These are phyloP conservation scores for Amaranthus cruentus DNA, from an alignment of 148 eudicot genomes.

Conservation along the genomic window DNA sequence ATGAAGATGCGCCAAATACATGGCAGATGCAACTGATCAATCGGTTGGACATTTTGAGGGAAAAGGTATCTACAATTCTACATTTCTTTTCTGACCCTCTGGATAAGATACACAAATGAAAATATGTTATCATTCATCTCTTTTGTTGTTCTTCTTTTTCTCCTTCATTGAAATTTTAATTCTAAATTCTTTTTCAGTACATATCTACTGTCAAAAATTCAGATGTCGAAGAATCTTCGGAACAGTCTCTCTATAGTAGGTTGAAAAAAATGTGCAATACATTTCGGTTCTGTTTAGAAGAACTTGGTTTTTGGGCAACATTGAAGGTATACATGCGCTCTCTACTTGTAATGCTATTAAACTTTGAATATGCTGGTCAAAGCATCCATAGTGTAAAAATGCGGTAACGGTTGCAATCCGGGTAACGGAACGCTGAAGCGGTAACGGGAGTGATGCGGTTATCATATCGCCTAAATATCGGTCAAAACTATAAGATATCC, in stretches of 20 bases:
- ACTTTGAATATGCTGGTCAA: conserved; percentile 5
- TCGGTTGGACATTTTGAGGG: conserved; percentile 25
- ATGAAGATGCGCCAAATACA: conserved; percentile 29
- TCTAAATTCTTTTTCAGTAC: conserved; percentile 40
- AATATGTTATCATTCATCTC: not conserved
- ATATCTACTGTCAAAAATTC: conserved; percentile 22
- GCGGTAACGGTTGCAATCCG: no score
- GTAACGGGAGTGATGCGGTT: no score
- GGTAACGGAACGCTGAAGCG: no score
- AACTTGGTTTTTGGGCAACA: conserved; percentile 83
- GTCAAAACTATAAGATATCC: no score
- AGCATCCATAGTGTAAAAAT: not conserved
- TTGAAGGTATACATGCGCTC: conserved; percentile 44
- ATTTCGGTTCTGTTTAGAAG: conserved; percentile 50
- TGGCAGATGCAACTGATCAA: conserved; percentile 20
- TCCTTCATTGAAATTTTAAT: conserved; percentile 6
- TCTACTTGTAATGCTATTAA: not conserved
- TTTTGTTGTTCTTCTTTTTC: not conserved
- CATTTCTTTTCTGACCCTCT: not conserved
- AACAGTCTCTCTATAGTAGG: conserved; percentile 37
- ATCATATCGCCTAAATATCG: no score
- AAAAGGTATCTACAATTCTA: conserved; percentile 39
- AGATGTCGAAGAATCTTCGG: conserved; percentile 24
- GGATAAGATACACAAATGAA: not conserved
- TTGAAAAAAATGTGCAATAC: conserved; percentile 38